Evolutionary conservation across 2,329 filamentous ascomycete species (phyloP), one percentile per base, ranked within the genome.

Genomic region (Bipolaris cookei): DNA sequence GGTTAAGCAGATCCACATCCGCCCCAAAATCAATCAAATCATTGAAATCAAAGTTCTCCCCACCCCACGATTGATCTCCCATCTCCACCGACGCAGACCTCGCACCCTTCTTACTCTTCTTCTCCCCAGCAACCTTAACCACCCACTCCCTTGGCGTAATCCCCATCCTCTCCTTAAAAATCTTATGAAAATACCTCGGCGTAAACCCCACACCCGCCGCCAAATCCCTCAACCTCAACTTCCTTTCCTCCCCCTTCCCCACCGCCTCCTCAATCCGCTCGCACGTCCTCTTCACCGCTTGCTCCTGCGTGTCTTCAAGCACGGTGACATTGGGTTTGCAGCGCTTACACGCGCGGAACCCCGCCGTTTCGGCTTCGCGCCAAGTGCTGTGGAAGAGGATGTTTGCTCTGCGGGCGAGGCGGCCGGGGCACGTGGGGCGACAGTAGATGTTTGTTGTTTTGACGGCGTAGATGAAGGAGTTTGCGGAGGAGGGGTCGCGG

Each of bases 361-460:
- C 70, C 14, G 78, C 79, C 10, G 71, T 68, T 62, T 80, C 78
- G 1, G 86, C 86, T 28, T 81, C 77, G 0, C 68, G 58, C 0
- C 78, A 66, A 0, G 75, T 79, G 14, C 79, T 69, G 71, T 81
- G 86, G 72, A 87, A 89, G 30, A 77, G 73, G 30, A 90, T 78
- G 18, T 84, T 83, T 10, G 84, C 80, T n/a, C 84, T 79, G 2
- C 81, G 78, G 1, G 84, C 82, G 13, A 90, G 80, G n/a, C 86
- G 82, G 3, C 83, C 81, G 14, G 83, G 82, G 69, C 86, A 89
- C 18, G 81, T 84, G 1, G 86, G 85, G 1, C 86, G 81, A 69
- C 86, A 88, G 73, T 86, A 88, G 48, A 85, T 84, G 42, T 76
- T 78, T 3, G 84, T 86, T 0, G 82, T 83, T 51, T 78, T 77